Base-by-base conservation (phyloP, 176 grass and related monocot species). In the Phyllostachys edulis region DNA sequence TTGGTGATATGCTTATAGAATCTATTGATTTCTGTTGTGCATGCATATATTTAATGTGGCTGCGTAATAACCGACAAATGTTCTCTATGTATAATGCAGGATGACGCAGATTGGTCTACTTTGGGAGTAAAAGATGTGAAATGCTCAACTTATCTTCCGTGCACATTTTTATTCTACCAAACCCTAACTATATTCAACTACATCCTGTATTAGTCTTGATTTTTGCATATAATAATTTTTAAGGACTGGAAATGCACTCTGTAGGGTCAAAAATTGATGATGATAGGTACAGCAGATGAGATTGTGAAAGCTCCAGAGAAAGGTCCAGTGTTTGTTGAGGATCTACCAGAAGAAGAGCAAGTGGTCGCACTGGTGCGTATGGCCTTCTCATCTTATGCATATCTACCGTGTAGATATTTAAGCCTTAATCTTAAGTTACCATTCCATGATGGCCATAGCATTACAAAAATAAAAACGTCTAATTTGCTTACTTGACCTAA, bases 211-310 rank as follows among this genome's bases (percentile, higher is more conserved):
- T 34, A 74, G 41, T 52, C 6, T 74, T 34, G 56, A 24, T 24
- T 42, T 42, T 87, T 91, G 2, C 39, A 71, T 71, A 51, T 68
- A 84, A 20, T 26, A 71, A 68, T 32, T 23, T 76, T 56, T 21
- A 66, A 36, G 66, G 69, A 63, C 74, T 78, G 32, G 17, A 86
- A 80, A 85, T 79, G 7, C 44, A 78, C 84, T 89, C 23, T 47
- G 46, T 61, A 99, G 97, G 97, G 97, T 90, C 97, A 99, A 96
- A 99, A 99, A 62, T 82, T 99, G 89, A 99, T 99, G 97, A 96
- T 99, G 97, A 99, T 99, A 89, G 97, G 97, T 45, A 99, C 97
- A 45, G 93, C 93, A 75, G 97, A 99, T 86, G 97, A 99, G 87
- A 99, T 99, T 77, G 91, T 99, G 84, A 99, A 92, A 92, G 97